Evolutionary conservation across 805 yeast species (phyloP), one percentile per base, ranked within the genome.

Genomic region (Starmerella khaoyaiensis): DNA sequence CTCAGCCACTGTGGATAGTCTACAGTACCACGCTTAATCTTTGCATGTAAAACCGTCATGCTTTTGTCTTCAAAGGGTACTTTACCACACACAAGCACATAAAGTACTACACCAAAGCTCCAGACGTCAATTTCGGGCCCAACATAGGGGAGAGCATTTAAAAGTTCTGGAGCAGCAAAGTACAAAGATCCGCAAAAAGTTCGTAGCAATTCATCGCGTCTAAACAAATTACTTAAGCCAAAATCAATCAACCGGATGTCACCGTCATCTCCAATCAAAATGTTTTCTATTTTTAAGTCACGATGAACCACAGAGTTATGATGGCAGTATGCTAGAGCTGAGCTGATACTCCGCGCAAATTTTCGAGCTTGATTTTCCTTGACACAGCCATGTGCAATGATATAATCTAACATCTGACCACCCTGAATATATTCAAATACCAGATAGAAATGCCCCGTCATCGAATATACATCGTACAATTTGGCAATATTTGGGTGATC

Each of bases 121-220:
- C 98, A 90, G 15, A 90, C 77, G 58, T 90, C 98, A 33, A 90
- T 95, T 57, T 90, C 98, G 1, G 98, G 98, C 0, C 98, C 99
- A 25, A 71, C 66, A 53, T 90, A 90, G 1, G 95, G 96, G 48
- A 74, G 75, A 1, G 97, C 98, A 41, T 81, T 79, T 37, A 90
- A 65, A 48, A 90, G 67, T 58, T 90, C 99, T 0, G 99, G 99
- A 0, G 99, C 98, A 1, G 98, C 99, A 69, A 90, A 90, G 57
- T 90, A 90, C 35, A 90, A 65, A 1, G 96, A 84, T 3, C 99
- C 99, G 66, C 99, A 90, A 55, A 82, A 90, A 1, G 99, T 90
- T 54, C 80, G 82, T 54, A 90, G 71, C 38, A 83, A 63, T 29
- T 74, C 65, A 42, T 71, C 70, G 15, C 74, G 72, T 31, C 83